Evolutionary conservation across 2,329 filamentous ascomycete genomes (phyloP).

Genomic region (Colletotrichum sp.): DNA sequence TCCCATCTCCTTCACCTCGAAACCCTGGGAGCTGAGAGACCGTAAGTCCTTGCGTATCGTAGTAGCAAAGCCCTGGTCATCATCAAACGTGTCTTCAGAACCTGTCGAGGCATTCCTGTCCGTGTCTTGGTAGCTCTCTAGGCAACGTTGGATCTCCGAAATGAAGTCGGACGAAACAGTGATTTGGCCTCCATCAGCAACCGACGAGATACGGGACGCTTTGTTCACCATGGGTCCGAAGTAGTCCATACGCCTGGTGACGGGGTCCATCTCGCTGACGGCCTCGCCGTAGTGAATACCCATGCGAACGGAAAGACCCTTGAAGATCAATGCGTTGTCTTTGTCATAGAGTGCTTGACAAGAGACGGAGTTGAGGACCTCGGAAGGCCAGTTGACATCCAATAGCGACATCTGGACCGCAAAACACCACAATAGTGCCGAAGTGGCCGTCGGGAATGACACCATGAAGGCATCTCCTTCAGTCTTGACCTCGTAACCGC

Average conservation of each 20-base stretch:
- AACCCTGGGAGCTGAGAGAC: constrained; percentile 87
- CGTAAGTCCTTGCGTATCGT: constrained; percentile 87
- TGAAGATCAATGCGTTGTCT: constrained; percentile 89
- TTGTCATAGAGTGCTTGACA: constrained; percentile 84
- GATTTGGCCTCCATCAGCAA: constrained; percentile 96
- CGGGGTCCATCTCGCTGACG: constrained; percentile 93
- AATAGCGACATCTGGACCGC: constrained; percentile 88
- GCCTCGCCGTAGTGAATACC: constrained; percentile 95
- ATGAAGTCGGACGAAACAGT: constrained; percentile 98
- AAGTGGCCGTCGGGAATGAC: constrained; percentile 94
- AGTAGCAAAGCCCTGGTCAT: constrained; percentile 75
- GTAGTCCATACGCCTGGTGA: constrained; percentile 98
- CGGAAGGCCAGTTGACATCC: constrained; percentile 90
- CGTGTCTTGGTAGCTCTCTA: constrained; percentile 88
- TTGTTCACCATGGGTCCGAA: constrained; percentile 99
- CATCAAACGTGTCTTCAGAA: constrained; percentile 72
- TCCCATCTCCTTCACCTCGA: constrained; percentile 95
- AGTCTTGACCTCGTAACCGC: constrained; percentile 98
- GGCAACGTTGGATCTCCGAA: constrained; percentile 88
- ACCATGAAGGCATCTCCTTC: constrained; percentile 99
- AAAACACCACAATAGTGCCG: constrained; percentile 94
- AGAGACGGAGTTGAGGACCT: constrained; percentile 85
- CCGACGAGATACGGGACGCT: constrained; percentile 89
- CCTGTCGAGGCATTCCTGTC: constrained; percentile 72
- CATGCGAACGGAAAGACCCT: constrained; percentile 94